phyloP scores from a whole-genome alignment of 2,329 filamentous ascomycete genomes.

The Alternaria arbusti region DNA sequence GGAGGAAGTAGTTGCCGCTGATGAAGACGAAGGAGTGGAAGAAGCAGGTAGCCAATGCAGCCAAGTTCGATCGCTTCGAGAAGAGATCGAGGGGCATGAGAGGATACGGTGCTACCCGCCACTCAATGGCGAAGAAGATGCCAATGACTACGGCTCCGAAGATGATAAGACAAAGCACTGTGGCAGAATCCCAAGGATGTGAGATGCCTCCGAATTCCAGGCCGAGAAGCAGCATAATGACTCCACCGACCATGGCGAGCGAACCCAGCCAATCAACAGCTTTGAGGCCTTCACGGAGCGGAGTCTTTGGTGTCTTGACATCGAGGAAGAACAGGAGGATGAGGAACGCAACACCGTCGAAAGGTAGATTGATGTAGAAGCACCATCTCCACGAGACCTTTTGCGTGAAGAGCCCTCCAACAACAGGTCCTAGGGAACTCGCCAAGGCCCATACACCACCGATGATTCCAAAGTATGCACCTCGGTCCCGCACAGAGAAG shows the following conservation, averaged over 20 bases:
- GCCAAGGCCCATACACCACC: conserved; percentile 72
- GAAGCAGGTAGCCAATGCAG: conserved; percentile 70
- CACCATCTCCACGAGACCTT: conserved; percentile 67
- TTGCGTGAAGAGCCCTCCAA: conserved; percentile 71
- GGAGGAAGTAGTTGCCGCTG: conserved; percentile 78
- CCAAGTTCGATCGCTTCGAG: conserved; percentile 67
- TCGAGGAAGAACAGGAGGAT: conserved; percentile 67
- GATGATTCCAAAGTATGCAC: conserved; percentile 69
- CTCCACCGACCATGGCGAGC: conserved; percentile 73
- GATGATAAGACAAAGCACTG: conserved; percentile 77
- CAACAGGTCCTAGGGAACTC: conserved; percentile 68
- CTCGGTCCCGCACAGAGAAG: conserved; percentile 65
- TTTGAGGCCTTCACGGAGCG: conserved; percentile 66
- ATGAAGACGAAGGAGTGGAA: conserved; percentile 81
- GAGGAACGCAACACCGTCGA: conserved; percentile 65
- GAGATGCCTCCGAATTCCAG: conserved; percentile 81
- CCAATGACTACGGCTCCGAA: conserved; percentile 70
- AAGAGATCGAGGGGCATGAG: conserved; percentile 80
- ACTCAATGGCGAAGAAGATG: conserved; percentile 76
- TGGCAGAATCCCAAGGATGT: conserved; percentile 76
- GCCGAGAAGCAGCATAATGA: conserved; percentile 84
- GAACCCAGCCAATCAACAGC: conserved; percentile 72
- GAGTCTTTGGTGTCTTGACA: conserved; percentile 70
- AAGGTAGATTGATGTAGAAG: conserved; percentile 68
- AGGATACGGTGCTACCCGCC: conserved; percentile 75